Base-by-base conservation (phyloP, 768 basidiomycete species). In the Boletus huronensis region DNA sequence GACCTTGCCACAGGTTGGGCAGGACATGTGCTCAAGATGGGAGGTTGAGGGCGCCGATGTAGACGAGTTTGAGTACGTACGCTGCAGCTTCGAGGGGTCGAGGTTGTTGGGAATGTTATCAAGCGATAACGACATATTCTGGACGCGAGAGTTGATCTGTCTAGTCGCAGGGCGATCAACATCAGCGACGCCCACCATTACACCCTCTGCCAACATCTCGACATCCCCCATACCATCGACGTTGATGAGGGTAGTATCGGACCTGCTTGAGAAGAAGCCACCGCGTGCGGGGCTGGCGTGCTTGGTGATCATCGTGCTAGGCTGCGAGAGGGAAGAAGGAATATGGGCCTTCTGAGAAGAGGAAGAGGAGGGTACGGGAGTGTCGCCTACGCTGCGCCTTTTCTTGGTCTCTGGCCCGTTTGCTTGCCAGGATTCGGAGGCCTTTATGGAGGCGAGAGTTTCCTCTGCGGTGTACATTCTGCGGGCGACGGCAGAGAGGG, bases 381-480 rank as follows among this genome's bases (percentile, higher is more conserved):
- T 58, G 61, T 69, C 59, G 66, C 72, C 64, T 73, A 73, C 70
- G 32, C 66, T 73, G 58, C 76, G 76, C 53, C 76, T 65, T 70
- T 78, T 77, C 74, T 77, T 77, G 2, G 72, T 74, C 60, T 75
- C 74, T 51, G 75, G 76, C 16, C 76, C 72, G 45, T 64, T 64
- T 32, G 53, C 42, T 49, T 64, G 58, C 66, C 70, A 72, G 25
- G 58, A 69, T 25, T 74, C 73, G 39, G 64, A 61, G 8, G 71
- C 75, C 57, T 75, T 75, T 47, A 80, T 72, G 17, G 73, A 64
- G 21, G 67, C 63, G 11, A 81, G 64, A 2, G 69, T 61, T 9
- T 79, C 77, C 58, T 84, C 85, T 14, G 84, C 83, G 28, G 73
- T 71, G 63, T 77, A 76, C 78, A 84, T 80, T 60, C 84, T 74